Base-by-base conservation (phyloP, 2,329 filamentous ascomycete species). In the Nemania sp. region DNA sequence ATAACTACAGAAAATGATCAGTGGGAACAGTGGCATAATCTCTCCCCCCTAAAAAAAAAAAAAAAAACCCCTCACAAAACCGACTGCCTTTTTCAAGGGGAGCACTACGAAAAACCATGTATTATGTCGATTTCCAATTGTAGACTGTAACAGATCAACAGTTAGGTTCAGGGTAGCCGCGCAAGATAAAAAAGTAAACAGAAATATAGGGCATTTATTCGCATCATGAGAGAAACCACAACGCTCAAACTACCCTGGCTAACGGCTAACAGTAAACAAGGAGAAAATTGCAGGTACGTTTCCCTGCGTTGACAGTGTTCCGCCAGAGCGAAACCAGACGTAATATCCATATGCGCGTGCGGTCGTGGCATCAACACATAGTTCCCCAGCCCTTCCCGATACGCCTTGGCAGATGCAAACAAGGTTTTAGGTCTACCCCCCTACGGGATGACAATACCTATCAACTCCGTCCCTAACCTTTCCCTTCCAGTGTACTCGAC, bases 331-430 rank as follows among this genome's bases (percentile, higher is more conserved):
- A 11, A 47, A 63, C 63, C 63, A 34, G 60, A 43, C 60, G 54
- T 63, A 47, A 29, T 60, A 65, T 63, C 57, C 63, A 61, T 63
- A 59, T 63, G 57, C 60, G 20, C 57, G 63, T 65, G 49, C 52
- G 45, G 54, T 53, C 56, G 63, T 62, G 42, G 51, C 57, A 59
- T 64, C 48, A 50, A 54, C 51, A 55, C 50, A 48, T 46, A 54
- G 18, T 25, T 39, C 46, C 54, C 52, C 45, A 10, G 35, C 32
- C 57, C 57, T 54, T 37, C 50, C 53, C 34, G 5, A 40, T 54
- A 56, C 39, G 49, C 54, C 54, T 29, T 29, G 18, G 20, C 40
- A 42, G 29, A 37, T 20, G 35, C 57, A 39, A 49, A 17, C 25
- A 29, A 48, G 20, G 32, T 21, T 29, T 15, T 32, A 13, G 25